Base-by-base conservation (phyloP, 345 rosid species). In the Gossypium ekmanianum region DNA sequence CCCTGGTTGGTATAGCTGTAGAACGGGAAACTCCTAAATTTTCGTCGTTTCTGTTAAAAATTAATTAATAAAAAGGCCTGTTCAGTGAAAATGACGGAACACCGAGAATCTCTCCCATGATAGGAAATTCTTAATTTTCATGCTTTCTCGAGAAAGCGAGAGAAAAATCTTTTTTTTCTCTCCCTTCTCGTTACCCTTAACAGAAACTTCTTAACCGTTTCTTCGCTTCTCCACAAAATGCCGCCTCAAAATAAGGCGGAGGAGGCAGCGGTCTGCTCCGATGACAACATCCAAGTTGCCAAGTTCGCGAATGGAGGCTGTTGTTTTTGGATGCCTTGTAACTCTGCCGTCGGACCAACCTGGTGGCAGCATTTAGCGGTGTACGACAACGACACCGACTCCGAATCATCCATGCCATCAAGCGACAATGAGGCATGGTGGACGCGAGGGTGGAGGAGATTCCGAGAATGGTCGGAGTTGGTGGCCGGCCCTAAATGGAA, bases 401-500 rank as follows among this genome's bases (percentile, higher is more conserved):
- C 68, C 64, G 78, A 72, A 1, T 68, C 44, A 1, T 61, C 22
- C 18, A 5, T n/a, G 17, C 41, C 17, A n/a, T 11, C 43, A 2
- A 51, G 11, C 3, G 2, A 20, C 50, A 1, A 64, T 5, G 88
- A 78, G 5, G 77, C 79, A 1, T 84, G 83, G 85, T 85, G 87
- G 87, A 74, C 50, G 0, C 75, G 80, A 0, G 86, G 88, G 1
- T 85, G 90, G 89, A 79, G 52, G 70, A 80, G 68, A 77, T n/a
- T 84, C 51, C 85, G 88, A 5, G 87, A 83, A 7, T 87, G 86
- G 88, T 87, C 88, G 51, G 92, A 88, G 71, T 41, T 84, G 17
- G 71, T 81, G 3, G 88, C 87, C 1, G 88, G 88, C 0, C 86
- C 89, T 1, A 85, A 76, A 61, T 87, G 89, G 89, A 89, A 89